phyloP scores from a whole-genome alignment of 1,284 basidiomycete genomes.

The Austroboletus niveus region DNA sequence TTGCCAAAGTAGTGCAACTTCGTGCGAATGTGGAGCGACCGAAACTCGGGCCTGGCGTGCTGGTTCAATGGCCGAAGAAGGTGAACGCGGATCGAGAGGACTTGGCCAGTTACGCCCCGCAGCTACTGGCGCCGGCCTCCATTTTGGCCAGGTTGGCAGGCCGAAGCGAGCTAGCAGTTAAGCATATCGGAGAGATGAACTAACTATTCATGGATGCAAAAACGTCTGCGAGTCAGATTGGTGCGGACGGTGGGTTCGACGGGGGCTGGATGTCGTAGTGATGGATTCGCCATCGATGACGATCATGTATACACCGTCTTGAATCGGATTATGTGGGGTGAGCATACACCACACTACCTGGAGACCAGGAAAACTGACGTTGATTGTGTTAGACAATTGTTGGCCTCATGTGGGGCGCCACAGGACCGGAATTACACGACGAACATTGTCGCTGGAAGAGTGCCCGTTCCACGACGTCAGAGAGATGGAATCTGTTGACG shows the following conservation, averaged over 20 bases:
- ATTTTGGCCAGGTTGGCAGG: constrained; percentile 82
- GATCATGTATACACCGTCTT: neutral
- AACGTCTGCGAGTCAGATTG: constrained; percentile 63
- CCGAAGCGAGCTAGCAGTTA: constrained; percentile 75
- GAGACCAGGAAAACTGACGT: neutral
- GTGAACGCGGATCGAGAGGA: constrained; percentile 78
- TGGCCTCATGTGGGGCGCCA: too few relatives aligned
- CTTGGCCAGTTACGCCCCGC: constrained; percentile 79
- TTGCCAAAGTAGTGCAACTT: constrained; percentile 81
- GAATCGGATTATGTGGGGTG: too few relatives aligned
- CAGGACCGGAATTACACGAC: too few relatives aligned
- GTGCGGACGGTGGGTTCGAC: constrained; percentile 41
- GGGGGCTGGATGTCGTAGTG: constrained; percentile 30
- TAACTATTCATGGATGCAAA: constrained; percentile 96
- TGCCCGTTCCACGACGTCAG: too few relatives aligned
- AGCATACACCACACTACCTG: constrained; percentile 1
- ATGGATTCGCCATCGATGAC: constrained; percentile 4
- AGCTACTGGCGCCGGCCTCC: constrained; percentile 90
- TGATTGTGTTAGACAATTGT: too few relatives aligned
- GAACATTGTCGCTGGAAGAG: too few relatives aligned
- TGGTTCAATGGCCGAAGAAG: constrained; percentile 83
- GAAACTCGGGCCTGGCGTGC: constrained; percentile 71
- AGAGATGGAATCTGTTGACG: too few relatives aligned
- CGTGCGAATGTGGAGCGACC: constrained; percentile 87
- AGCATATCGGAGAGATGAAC: constrained; percentile 90